Percentiles rank a stretch among this genome's conserved stretches.
phyloP scores from a whole-genome alignment of 805 yeast species.

The Ogataea nakhonphanomensis region DNA sequence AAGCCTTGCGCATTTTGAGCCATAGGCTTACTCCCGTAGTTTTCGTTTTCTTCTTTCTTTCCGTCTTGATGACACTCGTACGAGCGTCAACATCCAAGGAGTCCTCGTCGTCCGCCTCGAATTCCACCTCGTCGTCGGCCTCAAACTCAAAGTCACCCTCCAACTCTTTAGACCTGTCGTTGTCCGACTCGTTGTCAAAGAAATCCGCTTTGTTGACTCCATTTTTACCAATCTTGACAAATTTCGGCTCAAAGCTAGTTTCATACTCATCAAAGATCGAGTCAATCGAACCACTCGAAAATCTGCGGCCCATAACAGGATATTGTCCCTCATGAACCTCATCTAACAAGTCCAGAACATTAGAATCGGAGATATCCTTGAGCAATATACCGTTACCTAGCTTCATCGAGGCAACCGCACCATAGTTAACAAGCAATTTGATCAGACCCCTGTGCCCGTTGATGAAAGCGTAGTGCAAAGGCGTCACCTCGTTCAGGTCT shows the following conservation, averaged over 20 bases:
- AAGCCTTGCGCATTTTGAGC: constrained; percentile 32
- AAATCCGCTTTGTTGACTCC: constrained; percentile 20
- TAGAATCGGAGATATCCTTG: constrained; percentile 40
- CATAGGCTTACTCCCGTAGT: constrained; percentile 28
- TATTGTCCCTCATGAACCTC: constrained; percentile 5
- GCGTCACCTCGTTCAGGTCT: constrained; percentile 81
- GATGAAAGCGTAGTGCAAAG: constrained; percentile 82
- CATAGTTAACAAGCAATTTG: constrained; percentile 56
- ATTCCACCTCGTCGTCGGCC: constrained; percentile 19
- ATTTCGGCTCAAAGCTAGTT: constrained; percentile 18
- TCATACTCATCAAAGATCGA: constrained; percentile 24
- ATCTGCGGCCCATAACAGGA: constrained; percentile 16
- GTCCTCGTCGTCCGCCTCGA: constrained; percentile 24
- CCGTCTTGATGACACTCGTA: not conserved
- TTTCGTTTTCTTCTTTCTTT: constrained; percentile 4
- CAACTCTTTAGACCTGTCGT: constrained; percentile 2
- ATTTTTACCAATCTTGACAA: constrained; percentile 18
- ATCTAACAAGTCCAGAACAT: constrained; percentile 34
- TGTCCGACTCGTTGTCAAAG: constrained; percentile 13
- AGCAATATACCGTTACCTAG: constrained; percentile 48
- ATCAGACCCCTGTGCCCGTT: constrained; percentile 70
- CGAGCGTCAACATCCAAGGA: constrained; percentile 7
- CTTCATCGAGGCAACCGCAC: constrained; percentile 53
- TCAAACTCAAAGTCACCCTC: constrained; percentile 16
- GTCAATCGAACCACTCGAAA: constrained; percentile 31